Base-by-base conservation (phyloP, 768 basidiomycete species). In the Kwoniella sp. region DNA sequence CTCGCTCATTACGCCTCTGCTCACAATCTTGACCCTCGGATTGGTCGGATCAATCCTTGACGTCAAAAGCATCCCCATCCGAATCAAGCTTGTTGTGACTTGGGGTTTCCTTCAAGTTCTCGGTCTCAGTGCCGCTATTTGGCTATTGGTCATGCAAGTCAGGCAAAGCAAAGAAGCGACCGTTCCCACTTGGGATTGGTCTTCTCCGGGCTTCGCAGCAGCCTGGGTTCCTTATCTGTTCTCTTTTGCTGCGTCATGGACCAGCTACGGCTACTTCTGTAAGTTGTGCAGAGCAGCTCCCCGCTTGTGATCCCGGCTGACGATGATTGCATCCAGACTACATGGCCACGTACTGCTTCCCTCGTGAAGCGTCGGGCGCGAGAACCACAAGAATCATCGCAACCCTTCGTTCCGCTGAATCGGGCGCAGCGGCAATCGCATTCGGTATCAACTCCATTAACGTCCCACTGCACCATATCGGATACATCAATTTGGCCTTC, bases 401-500 rank as follows among this genome's bases (percentile, higher is more conserved):
- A 34, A 63, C 61, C 5, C 41, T 63, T 13, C 61, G 61, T 28
- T 56, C 61, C 13, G 61, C 61, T 26, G 61, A 63, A 37, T 63
- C 61, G 9, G 61, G 61, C 23, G 31, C 61, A 17, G 61, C 61
- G 13, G 61, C 61, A 22, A 56, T 63, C 13, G 61, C 61, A 20
- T 63, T 63, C 31, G 61, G 61, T 12, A 63, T 63, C 53, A 63
- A 63, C 41, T 55, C 61, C 17, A 56, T 56, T 54, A 52, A 38
- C 29, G 23, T 55, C 25, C 38, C 53, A 22, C 61, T 63, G 3
- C 53, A 38, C 54, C 34, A 55, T 9, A 50, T 58, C 47, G 63
- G 63, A 5, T 58, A 51, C 37, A 65, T 65, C 63, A 65, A 68
- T 57, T 26, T 63, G 48, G 66, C 30, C 54, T 63, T 62, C 41